Evolutionary conservation across 164 flowering plant species (phyloP).

Genomic region (Magnolia officinalis): DNA sequence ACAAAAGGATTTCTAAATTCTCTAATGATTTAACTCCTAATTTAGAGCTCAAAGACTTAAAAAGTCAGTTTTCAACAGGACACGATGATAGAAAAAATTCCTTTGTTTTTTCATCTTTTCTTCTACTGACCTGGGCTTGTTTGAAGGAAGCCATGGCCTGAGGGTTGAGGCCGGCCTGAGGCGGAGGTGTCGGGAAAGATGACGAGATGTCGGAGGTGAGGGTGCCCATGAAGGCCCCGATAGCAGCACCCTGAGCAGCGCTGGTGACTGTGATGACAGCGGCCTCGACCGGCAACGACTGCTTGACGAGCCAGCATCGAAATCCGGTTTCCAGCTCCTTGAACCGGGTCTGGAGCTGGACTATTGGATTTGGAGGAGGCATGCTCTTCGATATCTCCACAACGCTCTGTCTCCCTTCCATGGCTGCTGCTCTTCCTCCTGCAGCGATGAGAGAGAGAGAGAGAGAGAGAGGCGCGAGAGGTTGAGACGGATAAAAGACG

Average conservation of each 20-base stretch:
- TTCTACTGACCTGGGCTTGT: constrained; percentile 71
- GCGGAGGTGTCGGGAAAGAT: constrained; percentile 49
- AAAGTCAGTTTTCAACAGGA: no score
- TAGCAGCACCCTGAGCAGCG: constrained; percentile 79
- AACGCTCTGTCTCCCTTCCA: constrained; percentile 16
- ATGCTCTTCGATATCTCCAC: constrained; percentile 18
- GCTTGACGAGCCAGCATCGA: constrained; percentile 68
- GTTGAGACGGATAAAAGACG: background rate
- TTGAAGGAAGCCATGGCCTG: constrained; percentile 78
- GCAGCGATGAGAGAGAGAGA: background rate
- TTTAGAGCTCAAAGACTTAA: no score
- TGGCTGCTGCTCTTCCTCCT: background rate
- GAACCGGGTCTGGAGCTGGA: constrained; percentile 45
- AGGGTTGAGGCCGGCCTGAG: constrained; percentile 48
- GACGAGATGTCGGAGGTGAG: constrained; percentile 53
- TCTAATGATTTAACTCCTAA: no score
- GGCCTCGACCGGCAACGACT: constrained; percentile 78
- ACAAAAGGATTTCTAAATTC: no score
- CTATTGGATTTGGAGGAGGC: constrained; percentile 44
- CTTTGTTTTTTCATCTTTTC: background rate
- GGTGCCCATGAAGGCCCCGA: constrained; percentile 86
- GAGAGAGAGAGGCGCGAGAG: background rate
- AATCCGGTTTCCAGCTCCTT: constrained; percentile 63
- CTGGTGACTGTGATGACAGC: constrained; percentile 73
- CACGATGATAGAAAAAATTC: no score